Evolutionary conservation across 768 basidiomycete species (phyloP).

Genomic region (Kwoniella sp.): DNA sequence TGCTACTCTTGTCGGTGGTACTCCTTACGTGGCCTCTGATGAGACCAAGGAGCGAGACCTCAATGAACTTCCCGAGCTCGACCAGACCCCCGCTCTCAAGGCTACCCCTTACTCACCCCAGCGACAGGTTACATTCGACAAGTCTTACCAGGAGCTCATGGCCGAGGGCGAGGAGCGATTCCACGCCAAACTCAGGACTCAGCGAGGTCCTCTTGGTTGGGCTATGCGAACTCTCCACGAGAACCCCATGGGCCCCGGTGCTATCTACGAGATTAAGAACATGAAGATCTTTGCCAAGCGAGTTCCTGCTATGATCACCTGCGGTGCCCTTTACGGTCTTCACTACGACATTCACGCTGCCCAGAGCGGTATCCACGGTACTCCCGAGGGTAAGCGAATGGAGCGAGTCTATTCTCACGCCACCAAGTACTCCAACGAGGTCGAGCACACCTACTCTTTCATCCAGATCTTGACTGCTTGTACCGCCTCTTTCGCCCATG

Average conservation of each 20-base stretch:
- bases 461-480: constrained; percentile 59
- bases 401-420: constrained; percentile 53
- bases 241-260: constrained; percentile 51
- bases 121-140: constrained; percentile 7
- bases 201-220: constrained; percentile 54
- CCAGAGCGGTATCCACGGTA: constrained; percentile 51
- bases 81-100: constrained; percentile 12
- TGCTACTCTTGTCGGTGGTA: neutral
- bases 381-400: constrained; percentile 54
- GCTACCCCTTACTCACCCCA: constrained; percentile 12
- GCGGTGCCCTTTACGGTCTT: constrained; percentile 36
- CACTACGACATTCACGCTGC: constrained; percentile 54
- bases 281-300: constrained; percentile 38
- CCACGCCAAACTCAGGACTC: constrained; percentile 43
- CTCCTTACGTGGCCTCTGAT: neutral
- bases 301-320: constrained; percentile 39
- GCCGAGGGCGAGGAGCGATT: constrained; percentile 35
- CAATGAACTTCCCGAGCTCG: neutral
- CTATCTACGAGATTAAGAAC: constrained; percentile 50
- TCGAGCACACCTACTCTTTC: constrained; percentile 59
- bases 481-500: constrained; percentile 59
- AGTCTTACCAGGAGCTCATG: constrained; percentile 33
- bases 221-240: constrained; percentile 57
- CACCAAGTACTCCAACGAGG: constrained; percentile 58
- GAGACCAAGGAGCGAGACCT: constrained; percentile 8